A percentile compares a stretch with the other conserved stretches of the same genome.
Conservation (phyloP, 2,329 filamentous ascomycete species). For the Cladosporium cucumerinum region DNA sequence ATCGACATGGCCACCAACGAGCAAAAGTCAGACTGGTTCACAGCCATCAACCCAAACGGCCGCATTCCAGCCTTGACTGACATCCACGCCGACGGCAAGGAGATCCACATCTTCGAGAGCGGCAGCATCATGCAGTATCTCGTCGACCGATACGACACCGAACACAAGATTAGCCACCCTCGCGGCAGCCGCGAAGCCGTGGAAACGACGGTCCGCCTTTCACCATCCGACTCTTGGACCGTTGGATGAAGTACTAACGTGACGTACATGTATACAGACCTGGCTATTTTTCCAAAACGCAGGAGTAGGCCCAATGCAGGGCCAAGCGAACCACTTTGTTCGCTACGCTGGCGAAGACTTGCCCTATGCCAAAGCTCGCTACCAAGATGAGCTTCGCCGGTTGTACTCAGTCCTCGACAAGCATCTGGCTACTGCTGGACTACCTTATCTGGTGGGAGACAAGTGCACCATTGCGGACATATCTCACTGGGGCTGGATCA, state of each 20-base stretch:
- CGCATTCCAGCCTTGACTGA: conserved; percentile 83
- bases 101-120: conserved; percentile 63
- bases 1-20: conserved; percentile 68
- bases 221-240: neutral
- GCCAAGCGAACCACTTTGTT: conserved; percentile 73
- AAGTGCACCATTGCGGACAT: conserved; percentile 71
- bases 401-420: conserved; percentile 73
- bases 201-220: conserved; percentile 49
- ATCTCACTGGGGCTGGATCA: conserved; percentile 73
- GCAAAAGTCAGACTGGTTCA: conserved; percentile 80
- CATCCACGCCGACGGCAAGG: conserved; percentile 54
- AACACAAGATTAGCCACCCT: conserved; percentile 21
- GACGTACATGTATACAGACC: conserved; percentile 18
- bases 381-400: conserved; percentile 73
- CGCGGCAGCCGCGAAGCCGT: conserved; percentile 33
- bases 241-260: conserved; percentile 4
- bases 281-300: conserved; percentile 30
- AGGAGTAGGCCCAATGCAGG: conserved; percentile 65
- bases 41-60: conserved; percentile 86
- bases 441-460: conserved; percentile 57
- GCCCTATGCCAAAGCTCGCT: conserved; percentile 74
- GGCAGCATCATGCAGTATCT: conserved; percentile 22
- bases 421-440: conserved; percentile 54
- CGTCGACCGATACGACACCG: conserved; percentile 26
- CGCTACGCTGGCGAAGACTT: conserved; percentile 73